phyloP scores from a whole-genome alignment of 2,329 filamentous ascomycete genomes.

The Nemania sp. region DNA sequence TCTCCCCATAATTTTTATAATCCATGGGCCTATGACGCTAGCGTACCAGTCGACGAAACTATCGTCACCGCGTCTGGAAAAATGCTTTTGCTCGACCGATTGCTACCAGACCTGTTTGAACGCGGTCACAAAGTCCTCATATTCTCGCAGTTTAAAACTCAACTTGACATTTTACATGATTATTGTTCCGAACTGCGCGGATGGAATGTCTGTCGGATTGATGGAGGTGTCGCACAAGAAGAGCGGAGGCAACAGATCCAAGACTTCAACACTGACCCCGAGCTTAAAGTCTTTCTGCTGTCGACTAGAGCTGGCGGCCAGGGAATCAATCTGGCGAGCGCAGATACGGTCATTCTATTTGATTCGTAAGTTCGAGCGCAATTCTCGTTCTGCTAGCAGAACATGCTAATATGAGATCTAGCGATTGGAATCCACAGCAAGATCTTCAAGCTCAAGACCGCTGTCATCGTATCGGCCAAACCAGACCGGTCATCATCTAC shows the following conservation, averaged over 20 bases:
- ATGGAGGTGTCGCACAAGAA: constrained; percentile 79
- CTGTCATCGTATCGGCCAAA: constrained; percentile 93
- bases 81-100: constrained; percentile 88
- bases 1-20: constrained; percentile 96
- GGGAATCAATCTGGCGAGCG: constrained; percentile 89
- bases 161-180: constrained; percentile 86
- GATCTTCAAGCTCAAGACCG: constrained; percentile 96
- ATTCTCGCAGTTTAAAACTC: constrained; percentile 95
- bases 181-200: constrained; percentile 77
- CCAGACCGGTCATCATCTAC: constrained; percentile 87
- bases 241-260: constrained; percentile 72
- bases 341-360: constrained; percentile 91
- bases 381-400: background rate
- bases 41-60: constrained; percentile 70
- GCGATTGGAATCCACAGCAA: constrained; percentile 93
- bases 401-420: constrained; percentile 31
- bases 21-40: constrained; percentile 70
- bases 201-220: constrained; percentile 87
- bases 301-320: constrained; percentile 91
- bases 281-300: constrained; percentile 78
- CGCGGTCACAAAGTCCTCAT: constrained; percentile 88
- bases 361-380: constrained; percentile 55
- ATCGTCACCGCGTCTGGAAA: constrained; percentile 90
- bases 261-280: constrained; percentile 68
- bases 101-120: constrained; percentile 74